Evolutionary conservation across 345 rosid genomes (phyloP).

Genomic region (Murraya koenigii): DNA sequence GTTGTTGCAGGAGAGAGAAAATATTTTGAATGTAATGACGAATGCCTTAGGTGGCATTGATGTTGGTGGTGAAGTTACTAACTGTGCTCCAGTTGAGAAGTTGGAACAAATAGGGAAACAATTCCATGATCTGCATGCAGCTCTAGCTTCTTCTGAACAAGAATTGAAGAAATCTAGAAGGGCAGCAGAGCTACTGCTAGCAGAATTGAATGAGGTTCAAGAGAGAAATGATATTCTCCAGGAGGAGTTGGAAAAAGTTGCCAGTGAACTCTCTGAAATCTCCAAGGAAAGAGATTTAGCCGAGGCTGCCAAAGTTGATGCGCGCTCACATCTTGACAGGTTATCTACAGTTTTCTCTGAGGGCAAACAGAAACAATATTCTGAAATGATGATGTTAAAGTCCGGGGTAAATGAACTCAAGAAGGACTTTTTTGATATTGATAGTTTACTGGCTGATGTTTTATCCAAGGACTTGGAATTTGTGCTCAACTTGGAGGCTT

Average conservation of each 20-base stretch:
- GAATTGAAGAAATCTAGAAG: conserved; percentile 75
- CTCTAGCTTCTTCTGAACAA: conserved; percentile 57
- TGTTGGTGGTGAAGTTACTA: conserved; percentile 52
- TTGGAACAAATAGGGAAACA: conserved; percentile 48
- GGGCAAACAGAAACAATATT: conserved; percentile 48
- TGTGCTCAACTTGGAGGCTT: conserved; percentile 56
- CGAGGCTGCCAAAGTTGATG: conserved; percentile 65
- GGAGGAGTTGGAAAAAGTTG: conserved; percentile 60
- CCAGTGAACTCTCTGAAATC: conserved; percentile 45
- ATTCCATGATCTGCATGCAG: conserved; percentile 53
- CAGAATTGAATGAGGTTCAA: conserved; percentile 90
- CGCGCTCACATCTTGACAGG: conserved; percentile 47
- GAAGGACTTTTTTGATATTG: conserved; percentile 44
- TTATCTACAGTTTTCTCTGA: conserved; percentile 40
- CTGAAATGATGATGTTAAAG: conserved; percentile 45
- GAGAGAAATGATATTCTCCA: conserved; percentile 87
- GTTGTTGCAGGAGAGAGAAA: conserved; percentile 60
- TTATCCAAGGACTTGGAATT: conserved; percentile 57
- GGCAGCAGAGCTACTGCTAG: conserved; percentile 88
- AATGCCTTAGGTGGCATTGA: conserved; percentile 50
- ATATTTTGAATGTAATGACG: conserved; percentile 39
- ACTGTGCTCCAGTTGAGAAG: conserved; percentile 59
- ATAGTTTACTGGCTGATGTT: conserved; percentile 41
- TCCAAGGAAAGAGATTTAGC: conserved; percentile 51
- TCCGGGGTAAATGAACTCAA: conserved; percentile 46